Percentiles rank a stretch among this genome's conserved stretches.
These are phyloP conservation scores for Conringia planisiliqua DNA, from an alignment of 345 rosid genomes.

Conservation along the genomic window DNA sequence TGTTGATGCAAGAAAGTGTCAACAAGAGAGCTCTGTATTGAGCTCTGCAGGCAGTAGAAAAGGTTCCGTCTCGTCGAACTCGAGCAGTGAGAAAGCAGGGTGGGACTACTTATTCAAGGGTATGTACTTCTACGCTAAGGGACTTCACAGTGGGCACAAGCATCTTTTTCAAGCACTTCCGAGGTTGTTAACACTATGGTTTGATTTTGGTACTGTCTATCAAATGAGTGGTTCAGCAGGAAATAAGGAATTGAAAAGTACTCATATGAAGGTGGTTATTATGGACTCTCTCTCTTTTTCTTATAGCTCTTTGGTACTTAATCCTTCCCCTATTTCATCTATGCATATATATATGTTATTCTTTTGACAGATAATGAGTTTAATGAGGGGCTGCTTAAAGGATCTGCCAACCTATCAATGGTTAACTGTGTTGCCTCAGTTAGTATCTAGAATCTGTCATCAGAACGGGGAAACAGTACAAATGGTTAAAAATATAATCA, in stretches of 20 bases:
- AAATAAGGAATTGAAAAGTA: constrained; percentile 63
- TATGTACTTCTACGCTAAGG: constrained; percentile 83
- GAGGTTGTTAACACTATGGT: constrained; percentile 92
- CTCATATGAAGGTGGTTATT: constrained; percentile 62
- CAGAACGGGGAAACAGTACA: constrained; percentile 82
- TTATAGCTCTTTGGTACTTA: background rate
- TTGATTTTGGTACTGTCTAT: constrained; percentile 85
- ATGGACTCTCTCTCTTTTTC: constrained; percentile 5
- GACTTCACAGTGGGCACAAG: constrained; percentile 90
- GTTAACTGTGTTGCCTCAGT: constrained; percentile 90
- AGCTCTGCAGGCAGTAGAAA: constrained; percentile 37
- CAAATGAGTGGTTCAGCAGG: constrained; percentile 52
- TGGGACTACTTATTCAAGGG: constrained; percentile 78
- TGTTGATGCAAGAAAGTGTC: constrained; percentile 91
- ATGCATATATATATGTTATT: background rate
- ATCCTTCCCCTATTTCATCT: constrained; percentile 7
- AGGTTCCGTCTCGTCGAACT: constrained; percentile 45
- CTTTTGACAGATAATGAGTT: constrained; percentile 67
- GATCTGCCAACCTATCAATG: constrained; percentile 96
- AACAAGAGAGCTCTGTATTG: constrained; percentile 65
- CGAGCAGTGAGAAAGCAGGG: constrained; percentile 62
- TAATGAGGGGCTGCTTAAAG: constrained; percentile 90
- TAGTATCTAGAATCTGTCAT: constrained; percentile 97
- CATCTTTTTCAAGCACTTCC: constrained; percentile 98
- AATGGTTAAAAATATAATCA: constrained; percentile 72